These are phyloP conservation scores for Puccinia sorghi DNA, from an alignment of 1,284 basidiomycete species.

Conservation along the genomic window DNA sequence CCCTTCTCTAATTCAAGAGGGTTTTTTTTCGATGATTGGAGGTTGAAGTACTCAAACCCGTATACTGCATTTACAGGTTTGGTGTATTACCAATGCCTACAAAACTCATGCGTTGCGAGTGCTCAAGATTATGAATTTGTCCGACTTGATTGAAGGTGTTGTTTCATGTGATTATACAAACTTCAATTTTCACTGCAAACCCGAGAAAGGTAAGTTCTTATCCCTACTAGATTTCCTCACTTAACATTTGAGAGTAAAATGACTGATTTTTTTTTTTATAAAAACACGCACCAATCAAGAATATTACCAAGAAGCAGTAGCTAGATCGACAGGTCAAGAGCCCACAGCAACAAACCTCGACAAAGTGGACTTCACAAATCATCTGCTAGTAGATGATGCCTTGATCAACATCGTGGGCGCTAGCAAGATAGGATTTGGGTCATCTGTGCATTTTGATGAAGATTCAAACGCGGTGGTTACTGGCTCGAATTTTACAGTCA, in stretches of 20 bases:
- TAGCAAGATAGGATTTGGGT: slow-evolving; percentile 53
- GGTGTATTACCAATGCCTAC: slow-evolving; percentile 29
- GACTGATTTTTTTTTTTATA: neutral
- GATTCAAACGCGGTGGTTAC: slow-evolving; percentile 1
- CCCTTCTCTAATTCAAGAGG: slow-evolving; percentile 66
- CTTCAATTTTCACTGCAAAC: slow-evolving; percentile 76
- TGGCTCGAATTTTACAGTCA: neutral
- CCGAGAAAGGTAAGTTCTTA: slow-evolving; percentile 61
- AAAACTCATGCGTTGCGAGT: slow-evolving; percentile 76
- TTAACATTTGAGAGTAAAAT: neutral
- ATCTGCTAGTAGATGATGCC: slow-evolving; percentile 55
- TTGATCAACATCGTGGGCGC: slow-evolving; percentile 54
- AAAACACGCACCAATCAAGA: slow-evolving; percentile 1
- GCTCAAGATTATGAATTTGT: slow-evolving; percentile 70
- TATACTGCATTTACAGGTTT: slow-evolving; percentile 15
- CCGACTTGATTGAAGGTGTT: slow-evolving; percentile 74
- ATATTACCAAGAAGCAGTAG: slow-evolving; percentile 45
- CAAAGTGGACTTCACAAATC: slow-evolving; percentile 23
- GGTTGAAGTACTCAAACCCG: slow-evolving; percentile 4
- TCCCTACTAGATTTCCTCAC: too few relatives aligned
- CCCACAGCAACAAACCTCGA: slow-evolving; percentile 26
- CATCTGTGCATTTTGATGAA: slow-evolving; percentile 55
- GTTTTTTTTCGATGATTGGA: slow-evolving; percentile 59
- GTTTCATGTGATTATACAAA: slow-evolving; percentile 77
- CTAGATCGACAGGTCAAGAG: slow-evolving; percentile 38